These are phyloP conservation scores for Lasiodiplodia citricola DNA, from an alignment of 2,329 filamentous ascomycete genomes.

Conservation along the genomic window DNA sequence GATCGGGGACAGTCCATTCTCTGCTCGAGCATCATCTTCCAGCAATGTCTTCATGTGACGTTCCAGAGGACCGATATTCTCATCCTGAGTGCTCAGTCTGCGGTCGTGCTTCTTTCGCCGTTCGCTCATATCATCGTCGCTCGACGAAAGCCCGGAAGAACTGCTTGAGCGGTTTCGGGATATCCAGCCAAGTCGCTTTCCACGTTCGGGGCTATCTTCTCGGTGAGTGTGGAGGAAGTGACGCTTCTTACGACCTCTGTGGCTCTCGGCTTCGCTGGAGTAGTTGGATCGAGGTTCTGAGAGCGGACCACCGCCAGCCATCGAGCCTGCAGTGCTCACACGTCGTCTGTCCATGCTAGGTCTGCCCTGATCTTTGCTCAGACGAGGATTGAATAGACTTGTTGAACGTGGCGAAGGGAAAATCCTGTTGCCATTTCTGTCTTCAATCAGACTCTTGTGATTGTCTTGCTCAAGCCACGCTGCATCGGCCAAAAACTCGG, in stretches of 20 bases:
- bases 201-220: slow-evolving; percentile 38
- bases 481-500: slow-evolving; percentile 85
- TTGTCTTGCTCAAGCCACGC: slow-evolving; percentile 86
- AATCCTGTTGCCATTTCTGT: slow-evolving; percentile 75
- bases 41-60: slow-evolving; percentile 52
- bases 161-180: slow-evolving; percentile 38
- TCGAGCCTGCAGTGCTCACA: slow-evolving; percentile 35
- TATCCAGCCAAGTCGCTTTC: slow-evolving; percentile 39
- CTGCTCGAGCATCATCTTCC: slow-evolving; percentile 44
- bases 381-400: slow-evolving; percentile 10
- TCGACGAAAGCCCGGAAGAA: slow-evolving; percentile 41
- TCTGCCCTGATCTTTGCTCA: slow-evolving; percentile 10
- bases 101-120: slow-evolving; percentile 59
- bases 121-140: slow-evolving; percentile 53
- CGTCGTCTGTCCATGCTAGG: slow-evolving; percentile 14
- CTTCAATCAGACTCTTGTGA: slow-evolving; percentile 82
- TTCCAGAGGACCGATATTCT: slow-evolving; percentile 54
- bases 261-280: slow-evolving; percentile 44
- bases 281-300: slow-evolving; percentile 40
- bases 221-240: slow-evolving; percentile 39
- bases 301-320: slow-evolving; percentile 33
- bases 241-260: slow-evolving; percentile 44
- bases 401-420: slow-evolving; percentile 50
- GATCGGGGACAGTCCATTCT: slow-evolving; percentile 43
- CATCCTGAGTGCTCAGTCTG: slow-evolving; percentile 51